A percentile compares a stretch with the other conserved stretches of the same genome.
Evolutionary conservation across 139 green algal genomes (phyloP).

Genomic region (Nannochloris sp.): DNA sequence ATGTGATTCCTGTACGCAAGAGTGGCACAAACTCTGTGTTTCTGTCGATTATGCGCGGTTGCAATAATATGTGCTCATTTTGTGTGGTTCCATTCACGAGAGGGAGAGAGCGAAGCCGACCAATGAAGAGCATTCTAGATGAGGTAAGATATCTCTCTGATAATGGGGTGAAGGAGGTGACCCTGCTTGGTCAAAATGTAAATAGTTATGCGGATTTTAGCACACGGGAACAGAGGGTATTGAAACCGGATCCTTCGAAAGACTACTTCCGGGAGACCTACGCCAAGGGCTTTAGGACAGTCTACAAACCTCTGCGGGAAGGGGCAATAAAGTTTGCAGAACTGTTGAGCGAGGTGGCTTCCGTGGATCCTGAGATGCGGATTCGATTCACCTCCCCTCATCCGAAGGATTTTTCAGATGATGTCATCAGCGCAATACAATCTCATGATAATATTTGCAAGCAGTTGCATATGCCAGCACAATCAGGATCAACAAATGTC

Average conservation of each 20-base stretch:
- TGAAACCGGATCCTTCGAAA: not conserved
- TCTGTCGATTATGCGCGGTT: conserved; percentile 81
- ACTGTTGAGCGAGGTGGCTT: conserved; percentile 61
- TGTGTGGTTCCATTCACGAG: conserved; percentile 83
- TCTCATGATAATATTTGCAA: conserved; percentile 69
- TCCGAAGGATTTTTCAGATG: conserved; percentile 75
- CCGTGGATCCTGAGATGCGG: conserved; percentile 70
- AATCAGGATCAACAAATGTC: conserved; percentile 63
- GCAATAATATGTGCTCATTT: conserved; percentile 89
- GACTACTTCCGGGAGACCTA: conserved; percentile 12
- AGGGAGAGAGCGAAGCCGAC: conserved; percentile 67
- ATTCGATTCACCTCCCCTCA: conserved; percentile 88
- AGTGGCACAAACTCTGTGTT: conserved; percentile 39
- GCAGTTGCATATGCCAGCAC: conserved; percentile 83
- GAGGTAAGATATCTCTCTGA: conserved; percentile 54
- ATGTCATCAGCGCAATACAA: conserved; percentile 61
- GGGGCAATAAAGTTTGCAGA: conserved; percentile 63
- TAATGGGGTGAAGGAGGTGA: conserved; percentile 69
- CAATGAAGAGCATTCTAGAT: conserved; percentile 52
- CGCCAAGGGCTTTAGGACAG: conserved; percentile 55
- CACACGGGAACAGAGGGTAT: too few species aligned
- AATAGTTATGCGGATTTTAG: conserved; percentile 73
- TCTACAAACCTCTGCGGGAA: conserved; percentile 65
- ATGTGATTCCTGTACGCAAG: conserved; percentile 64
- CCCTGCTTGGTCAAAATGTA: conserved; percentile 86